phyloP scores from a whole-genome alignment of 192 early-diverging fungal species.

The Linnemannia zychae region DNA sequence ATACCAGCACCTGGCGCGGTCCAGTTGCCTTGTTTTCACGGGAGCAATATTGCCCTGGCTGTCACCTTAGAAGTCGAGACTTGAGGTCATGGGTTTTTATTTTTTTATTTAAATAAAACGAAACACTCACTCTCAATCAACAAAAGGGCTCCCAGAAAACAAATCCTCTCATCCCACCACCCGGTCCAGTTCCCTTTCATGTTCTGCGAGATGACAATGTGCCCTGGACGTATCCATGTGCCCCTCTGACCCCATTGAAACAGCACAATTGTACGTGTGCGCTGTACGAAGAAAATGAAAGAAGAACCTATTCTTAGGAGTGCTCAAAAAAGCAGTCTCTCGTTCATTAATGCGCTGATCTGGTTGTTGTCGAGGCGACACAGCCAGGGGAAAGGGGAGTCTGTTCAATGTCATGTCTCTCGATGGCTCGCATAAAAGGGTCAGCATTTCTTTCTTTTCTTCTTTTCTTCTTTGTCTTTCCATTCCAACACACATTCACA shows the following conservation, averaged over 20 bases:
- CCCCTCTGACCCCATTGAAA: neutral
- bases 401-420: neutral
- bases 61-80: neutral
- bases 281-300: neutral
- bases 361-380: neutral
- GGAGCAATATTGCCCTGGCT: neutral
- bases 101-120: neutral
- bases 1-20: neutral
- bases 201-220: conserved; percentile 3
- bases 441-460: neutral
- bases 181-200: neutral
- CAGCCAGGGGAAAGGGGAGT: neutral
- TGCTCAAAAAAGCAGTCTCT: conserved; percentile 3
- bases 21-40: neutral
- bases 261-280: neutral
- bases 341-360: neutral
- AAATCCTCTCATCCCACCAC: neutral
- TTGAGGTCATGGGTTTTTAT: neutral
- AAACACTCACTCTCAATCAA: neutral
- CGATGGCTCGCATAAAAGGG: neutral
- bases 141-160: neutral
- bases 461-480: conserved; percentile 6
- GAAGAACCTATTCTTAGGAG: conserved; percentile 7
- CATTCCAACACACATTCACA: neutral
- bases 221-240: neutral